Percentiles rank a stretch among this genome's conserved stretches.
Conservation (phyloP, 805 yeast genomes). For the Barnettozyma siamensis region DNA sequence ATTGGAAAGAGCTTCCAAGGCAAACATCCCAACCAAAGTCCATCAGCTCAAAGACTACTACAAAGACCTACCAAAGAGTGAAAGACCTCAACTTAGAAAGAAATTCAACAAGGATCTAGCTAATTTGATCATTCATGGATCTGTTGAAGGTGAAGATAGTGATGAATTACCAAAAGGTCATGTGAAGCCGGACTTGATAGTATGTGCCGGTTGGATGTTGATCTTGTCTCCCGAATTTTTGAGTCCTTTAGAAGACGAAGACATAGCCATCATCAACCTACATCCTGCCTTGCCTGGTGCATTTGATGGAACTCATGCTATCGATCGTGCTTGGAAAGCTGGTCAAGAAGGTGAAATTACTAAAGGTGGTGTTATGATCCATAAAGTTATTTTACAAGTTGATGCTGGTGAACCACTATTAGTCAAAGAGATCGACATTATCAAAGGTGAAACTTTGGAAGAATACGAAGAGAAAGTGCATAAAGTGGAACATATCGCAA, state of each 20-base stretch:
- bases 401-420: slow-evolving; percentile 89
- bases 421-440: slow-evolving; percentile 69
- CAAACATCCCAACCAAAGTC: slow-evolving; percentile 61
- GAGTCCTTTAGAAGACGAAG: slow-evolving; percentile 50
- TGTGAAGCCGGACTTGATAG: slow-evolving; percentile 72
- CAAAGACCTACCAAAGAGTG: slow-evolving; percentile 66
- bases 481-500: slow-evolving; percentile 78
- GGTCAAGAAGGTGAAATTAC: slow-evolving; percentile 77
- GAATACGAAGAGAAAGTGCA: slow-evolving; percentile 82
- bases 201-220: slow-evolving; percentile 99
- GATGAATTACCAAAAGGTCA: slow-evolving; percentile 25
- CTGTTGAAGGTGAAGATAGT: slow-evolving; percentile 28
- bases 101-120: slow-evolving; percentile 78
- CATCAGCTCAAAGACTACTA: slow-evolving; percentile 74
- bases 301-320: slow-evolving; percentile 96
- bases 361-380: slow-evolving; percentile 93
- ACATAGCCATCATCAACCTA: slow-evolving; percentile 78
- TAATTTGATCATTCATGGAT: slow-evolving; percentile 49
- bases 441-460: slow-evolving; percentile 70
- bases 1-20: slow-evolving; percentile 65
- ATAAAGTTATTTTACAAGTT: slow-evolving; percentile 92
- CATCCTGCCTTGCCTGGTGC: slow-evolving; percentile 98
- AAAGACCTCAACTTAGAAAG: slow-evolving; percentile 57
- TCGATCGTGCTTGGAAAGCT: slow-evolving; percentile 92
- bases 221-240: slow-evolving; percentile 78